Evolutionary conservation across 2,329 filamentous ascomycete species (phyloP).

Genomic region (Pyrenophora teres): DNA sequence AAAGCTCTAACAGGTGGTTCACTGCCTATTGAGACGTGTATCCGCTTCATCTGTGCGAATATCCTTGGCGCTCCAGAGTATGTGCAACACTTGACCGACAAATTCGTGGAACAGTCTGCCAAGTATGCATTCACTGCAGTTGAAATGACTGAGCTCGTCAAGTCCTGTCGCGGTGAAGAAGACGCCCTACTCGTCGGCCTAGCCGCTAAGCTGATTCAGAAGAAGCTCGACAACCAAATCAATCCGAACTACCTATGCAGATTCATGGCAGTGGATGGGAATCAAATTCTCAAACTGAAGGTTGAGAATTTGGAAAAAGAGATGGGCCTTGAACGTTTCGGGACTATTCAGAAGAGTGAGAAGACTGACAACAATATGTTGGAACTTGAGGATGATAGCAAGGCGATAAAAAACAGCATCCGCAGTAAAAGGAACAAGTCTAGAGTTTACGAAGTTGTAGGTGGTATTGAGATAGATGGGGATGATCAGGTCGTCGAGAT

Average conservation of each 20-base stretch:
- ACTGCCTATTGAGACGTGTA: not conserved
- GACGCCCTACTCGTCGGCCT: not conserved
- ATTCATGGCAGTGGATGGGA: not conserved
- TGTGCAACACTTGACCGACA: slow-evolving; percentile 4
- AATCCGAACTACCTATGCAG: not conserved
- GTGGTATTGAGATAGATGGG: not conserved
- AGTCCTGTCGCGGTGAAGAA: slow-evolving; percentile 3
- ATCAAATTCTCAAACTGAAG: not conserved
- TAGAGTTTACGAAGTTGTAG: not conserved
- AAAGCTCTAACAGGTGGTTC: not conserved
- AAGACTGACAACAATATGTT: not conserved
- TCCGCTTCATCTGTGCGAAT: slow-evolving; percentile 6
- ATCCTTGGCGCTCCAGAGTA: not conserved
- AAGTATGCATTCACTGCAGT: not conserved
- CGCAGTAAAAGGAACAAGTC: no score
- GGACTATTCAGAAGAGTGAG: not conserved
- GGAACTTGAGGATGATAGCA: no score
- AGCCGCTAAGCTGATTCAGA: not conserved
- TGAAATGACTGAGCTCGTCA: slow-evolving; percentile 1
- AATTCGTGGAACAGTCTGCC: not conserved
- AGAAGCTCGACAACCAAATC: not conserved
- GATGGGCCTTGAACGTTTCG: not conserved
- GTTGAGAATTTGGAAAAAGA: not conserved
- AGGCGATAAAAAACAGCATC: no score
- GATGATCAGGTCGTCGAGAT: not conserved